Percentiles rank a stretch among this genome's conserved stretches.
Conservation (phyloP, 345 rosid species). For the Draba incana region DNA sequence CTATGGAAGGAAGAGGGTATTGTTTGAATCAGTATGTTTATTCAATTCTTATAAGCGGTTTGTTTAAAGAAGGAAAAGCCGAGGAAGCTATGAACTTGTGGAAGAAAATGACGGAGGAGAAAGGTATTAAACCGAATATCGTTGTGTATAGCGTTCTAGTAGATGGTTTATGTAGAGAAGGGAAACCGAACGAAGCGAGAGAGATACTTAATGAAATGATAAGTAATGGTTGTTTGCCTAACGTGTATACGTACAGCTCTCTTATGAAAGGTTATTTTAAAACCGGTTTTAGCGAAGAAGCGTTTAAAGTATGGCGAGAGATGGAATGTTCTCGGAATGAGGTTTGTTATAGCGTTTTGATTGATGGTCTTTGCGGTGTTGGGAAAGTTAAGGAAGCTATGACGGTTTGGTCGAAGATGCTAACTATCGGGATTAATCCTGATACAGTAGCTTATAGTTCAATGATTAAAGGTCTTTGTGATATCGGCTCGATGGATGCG, state of each 20-base stretch:
- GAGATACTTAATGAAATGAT: constrained; percentile 60
- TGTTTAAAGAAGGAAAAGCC: constrained; percentile 75
- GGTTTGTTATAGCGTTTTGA: constrained; percentile 75
- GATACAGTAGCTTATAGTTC: constrained; percentile 85
- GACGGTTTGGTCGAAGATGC: constrained; percentile 77
- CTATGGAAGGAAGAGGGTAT: constrained; percentile 81
- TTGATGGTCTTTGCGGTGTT: constrained; percentile 73
- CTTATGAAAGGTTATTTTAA: constrained; percentile 81
- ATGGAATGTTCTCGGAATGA: constrained; percentile 56
- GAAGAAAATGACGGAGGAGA: constrained; percentile 59
- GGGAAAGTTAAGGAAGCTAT: constrained; percentile 69
- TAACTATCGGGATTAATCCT: constrained; percentile 66
- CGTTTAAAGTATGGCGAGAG: constrained; percentile 75
- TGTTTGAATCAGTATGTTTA: constrained; percentile 62
- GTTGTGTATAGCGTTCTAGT: constrained; percentile 74
- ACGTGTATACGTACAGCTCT: constrained; percentile 87
- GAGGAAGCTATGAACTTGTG: constrained; percentile 69
- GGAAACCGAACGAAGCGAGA: constrained; percentile 69
- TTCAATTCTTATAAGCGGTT: constrained; percentile 74
- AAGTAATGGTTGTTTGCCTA: constrained; percentile 62
- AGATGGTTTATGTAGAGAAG: constrained; percentile 76
- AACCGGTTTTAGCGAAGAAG: constrained; percentile 59
- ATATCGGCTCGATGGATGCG: constrained; percentile 59
- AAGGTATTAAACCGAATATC: constrained; percentile 58
- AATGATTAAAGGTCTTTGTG: constrained; percentile 84